Evolutionary conservation across 345 rosid genomes (phyloP).

Genomic region (Raphanus raphanistrum): DNA sequence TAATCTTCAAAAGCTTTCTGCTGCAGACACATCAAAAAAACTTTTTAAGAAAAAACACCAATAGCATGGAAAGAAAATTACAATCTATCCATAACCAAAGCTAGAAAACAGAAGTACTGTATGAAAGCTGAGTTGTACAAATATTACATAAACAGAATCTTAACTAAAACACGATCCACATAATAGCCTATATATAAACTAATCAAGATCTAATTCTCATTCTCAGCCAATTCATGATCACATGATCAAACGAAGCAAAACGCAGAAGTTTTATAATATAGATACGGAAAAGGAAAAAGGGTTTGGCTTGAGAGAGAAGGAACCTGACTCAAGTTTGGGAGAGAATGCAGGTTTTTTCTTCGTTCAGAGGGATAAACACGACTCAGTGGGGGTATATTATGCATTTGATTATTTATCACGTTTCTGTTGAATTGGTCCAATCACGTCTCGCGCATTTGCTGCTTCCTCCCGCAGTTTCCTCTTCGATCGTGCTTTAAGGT

Average conservation of each 20-base stretch:
- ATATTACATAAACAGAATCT: background rate
- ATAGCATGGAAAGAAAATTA: background rate
- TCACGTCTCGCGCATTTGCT: constrained; percentile 41
- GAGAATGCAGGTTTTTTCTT: no score
- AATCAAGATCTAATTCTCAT: no score
- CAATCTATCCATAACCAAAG: background rate
- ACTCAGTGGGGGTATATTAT: no score
- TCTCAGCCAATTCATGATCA: no score
- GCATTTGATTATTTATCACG: constrained; percentile 1
- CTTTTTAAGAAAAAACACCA: constrained; percentile 15
- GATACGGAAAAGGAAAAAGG: no score
- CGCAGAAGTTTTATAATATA: no score
- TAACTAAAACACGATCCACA: background rate
- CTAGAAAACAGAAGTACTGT: constrained; percentile 8
- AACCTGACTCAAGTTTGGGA: no score
- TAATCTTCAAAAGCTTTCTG: background rate
- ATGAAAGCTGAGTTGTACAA: background rate
- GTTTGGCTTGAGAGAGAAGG: no score
- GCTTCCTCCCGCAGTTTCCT: constrained; percentile 34
- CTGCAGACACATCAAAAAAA: constrained; percentile 24
- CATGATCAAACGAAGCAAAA: no score
- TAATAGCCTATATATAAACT: background rate
- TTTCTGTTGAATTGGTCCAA: constrained; percentile 38
- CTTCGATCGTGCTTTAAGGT: constrained; percentile 24
- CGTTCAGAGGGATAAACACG: no score